Conservation (phyloP, 2,329 filamentous ascomycete species). For the Claviceps fusiformis region DNA sequence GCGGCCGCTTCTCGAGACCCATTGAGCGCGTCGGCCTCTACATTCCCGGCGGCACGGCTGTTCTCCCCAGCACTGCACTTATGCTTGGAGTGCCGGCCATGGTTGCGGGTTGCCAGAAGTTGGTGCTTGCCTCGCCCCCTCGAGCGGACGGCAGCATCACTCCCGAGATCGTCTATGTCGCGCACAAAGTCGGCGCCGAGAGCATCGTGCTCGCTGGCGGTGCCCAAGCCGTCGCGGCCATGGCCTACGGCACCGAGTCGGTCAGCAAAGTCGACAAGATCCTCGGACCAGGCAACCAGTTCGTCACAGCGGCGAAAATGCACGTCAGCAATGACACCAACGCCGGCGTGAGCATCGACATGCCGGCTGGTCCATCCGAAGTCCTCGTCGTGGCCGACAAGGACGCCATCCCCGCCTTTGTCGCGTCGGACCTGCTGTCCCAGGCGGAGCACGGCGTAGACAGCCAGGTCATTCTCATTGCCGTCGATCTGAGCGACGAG, state of each 20-base stretch:
- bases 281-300: conserved; percentile 92
- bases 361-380: conserved; percentile 94
- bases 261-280: conserved; percentile 98
- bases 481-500: conserved; percentile 60
- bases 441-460: conserved; percentile 96
- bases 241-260: conserved; percentile 94
- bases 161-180: conserved; percentile 93
- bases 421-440: conserved; percentile 84
- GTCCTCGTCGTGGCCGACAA: conserved; percentile 91
- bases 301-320: conserved; percentile 98
- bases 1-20: conserved; percentile 80
- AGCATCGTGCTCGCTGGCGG: conserved; percentile 92
- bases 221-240: conserved; percentile 86
- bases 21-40: conserved; percentile 96
- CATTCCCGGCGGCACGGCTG: conserved; percentile 88
- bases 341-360: conserved; percentile 89
- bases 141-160: conserved; percentile 81
- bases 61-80: conserved; percentile 90
- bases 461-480: conserved; percentile 86
- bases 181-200: conserved; percentile 91
- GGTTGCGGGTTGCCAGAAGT: conserved; percentile 92
- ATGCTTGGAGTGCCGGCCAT: conserved; percentile 97
- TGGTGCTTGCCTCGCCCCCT: conserved; percentile 85
- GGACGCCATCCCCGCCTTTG: conserved; percentile 80
- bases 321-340: conserved; percentile 94